Evolutionary conservation across 305 asterid genomes (phyloP).

Genomic region (Fraxinus ornus): DNA sequence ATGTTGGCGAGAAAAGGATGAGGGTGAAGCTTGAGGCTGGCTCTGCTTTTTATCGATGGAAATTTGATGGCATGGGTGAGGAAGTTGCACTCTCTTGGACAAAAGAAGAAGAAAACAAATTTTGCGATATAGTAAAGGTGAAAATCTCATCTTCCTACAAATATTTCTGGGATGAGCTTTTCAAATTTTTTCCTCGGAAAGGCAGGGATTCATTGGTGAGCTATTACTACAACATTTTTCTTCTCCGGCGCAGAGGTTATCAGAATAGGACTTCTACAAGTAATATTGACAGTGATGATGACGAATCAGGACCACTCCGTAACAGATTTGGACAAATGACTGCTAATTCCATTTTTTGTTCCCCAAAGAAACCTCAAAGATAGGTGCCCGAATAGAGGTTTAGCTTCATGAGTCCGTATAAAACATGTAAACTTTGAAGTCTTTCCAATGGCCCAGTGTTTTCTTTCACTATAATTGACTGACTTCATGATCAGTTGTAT

Average conservation of each 20-base stretch:
- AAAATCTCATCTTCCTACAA: constrained; percentile 41
- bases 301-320: constrained; percentile 49
- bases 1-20: constrained; percentile 48
- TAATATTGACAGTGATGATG: constrained; percentile 76
- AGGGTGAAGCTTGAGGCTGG: constrained; percentile 54
- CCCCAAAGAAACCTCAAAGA: constrained; percentile 56
- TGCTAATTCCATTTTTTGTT: constrained; percentile 54
- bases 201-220: constrained; percentile 64
- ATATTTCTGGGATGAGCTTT: constrained; percentile 61
- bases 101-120: constrained; percentile 47
- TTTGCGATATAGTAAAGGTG: constrained; percentile 42
- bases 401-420: background rate
- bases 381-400: constrained; percentile 13
- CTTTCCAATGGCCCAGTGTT: constrained; percentile 12
- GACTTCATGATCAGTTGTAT: constrained; percentile 15
- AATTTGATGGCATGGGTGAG: constrained; percentile 52
- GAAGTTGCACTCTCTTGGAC: constrained; percentile 55
- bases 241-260: constrained; percentile 54
- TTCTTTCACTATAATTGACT: constrained; percentile 8
- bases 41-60: constrained; percentile 58
- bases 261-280: constrained; percentile 56
- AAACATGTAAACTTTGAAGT: constrained; percentile 34
- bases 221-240: constrained; percentile 79
- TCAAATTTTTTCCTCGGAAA: constrained; percentile 47
- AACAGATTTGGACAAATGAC: constrained; percentile 40